Conservation (phyloP, 495 filamentous ascomycete species). For the Aspergillus campestris region DNA sequence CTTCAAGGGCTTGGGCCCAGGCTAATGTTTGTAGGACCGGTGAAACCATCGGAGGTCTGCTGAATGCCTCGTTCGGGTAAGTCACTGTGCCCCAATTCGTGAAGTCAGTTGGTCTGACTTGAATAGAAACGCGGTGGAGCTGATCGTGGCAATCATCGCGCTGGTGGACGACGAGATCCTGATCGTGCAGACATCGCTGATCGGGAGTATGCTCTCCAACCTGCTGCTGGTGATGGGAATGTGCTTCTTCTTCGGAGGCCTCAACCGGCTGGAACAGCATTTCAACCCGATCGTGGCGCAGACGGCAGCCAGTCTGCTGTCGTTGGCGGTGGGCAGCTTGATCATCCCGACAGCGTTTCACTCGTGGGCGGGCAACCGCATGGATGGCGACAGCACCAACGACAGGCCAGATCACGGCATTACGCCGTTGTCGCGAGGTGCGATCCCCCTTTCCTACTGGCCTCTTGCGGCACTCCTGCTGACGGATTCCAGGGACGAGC, state of each 20-base stretch:
- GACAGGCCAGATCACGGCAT: conserved; percentile 8
- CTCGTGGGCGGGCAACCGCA: conserved; percentile 29
- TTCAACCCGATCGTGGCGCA: conserved; percentile 95
- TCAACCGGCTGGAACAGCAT: conserved; percentile 70
- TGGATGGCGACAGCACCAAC: too few relatives aligned
- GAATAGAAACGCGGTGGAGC: conserved; percentile 68
- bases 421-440: conserved; percentile 32
- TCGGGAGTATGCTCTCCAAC: conserved; percentile 88
- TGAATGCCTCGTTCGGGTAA: conserved; percentile 86
- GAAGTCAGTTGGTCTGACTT: conserved; percentile 2
- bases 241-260: conserved; percentile 85
- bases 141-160: conserved; percentile 85
- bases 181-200: conserved; percentile 88
- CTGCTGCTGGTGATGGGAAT: conserved; percentile 86
- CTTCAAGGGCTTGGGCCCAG: neutral
- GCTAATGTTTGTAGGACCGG: conserved; percentile 37
- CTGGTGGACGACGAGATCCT: conserved; percentile 62
- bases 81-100: conserved; percentile 6
- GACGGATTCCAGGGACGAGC: conserved; percentile 43
- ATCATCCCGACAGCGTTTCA: conserved; percentile 88
- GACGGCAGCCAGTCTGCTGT: conserved; percentile 75
- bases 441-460: neutral
- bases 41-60: conserved; percentile 75
- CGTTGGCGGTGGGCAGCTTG: conserved; percentile 68
- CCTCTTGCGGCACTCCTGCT: neutral